Evolutionary conservation across 257 asterid genomes (phyloP), one percentile per base, ranked within the genome.

Genomic region (Plantago elongata): DNA sequence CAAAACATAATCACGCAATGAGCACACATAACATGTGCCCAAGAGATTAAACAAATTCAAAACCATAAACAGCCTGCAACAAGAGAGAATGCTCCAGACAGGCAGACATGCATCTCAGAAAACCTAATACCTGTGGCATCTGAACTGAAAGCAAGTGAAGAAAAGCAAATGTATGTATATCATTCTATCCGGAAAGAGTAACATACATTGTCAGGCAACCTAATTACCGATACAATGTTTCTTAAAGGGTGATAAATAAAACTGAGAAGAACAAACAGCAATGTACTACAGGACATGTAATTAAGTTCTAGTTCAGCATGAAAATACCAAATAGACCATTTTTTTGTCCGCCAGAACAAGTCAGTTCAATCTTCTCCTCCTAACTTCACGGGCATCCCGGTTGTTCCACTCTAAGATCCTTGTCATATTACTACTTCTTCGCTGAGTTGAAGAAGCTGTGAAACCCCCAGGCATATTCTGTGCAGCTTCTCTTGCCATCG

Each of bases 311-410:
- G 45, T 62, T 65, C 67, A 64, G 27, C 60, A 60, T 52, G 61
- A 65, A 18, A 29, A 57, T 45, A 51, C 27, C 30, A 22, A 68
- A 54, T 45, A 47, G 66, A 64, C 68, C 66, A 44, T 17, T 13
- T 51, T 54, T 51, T 43, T 9, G 5, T 27, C n/a, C 27, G 40
- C 40, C 40, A 11, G 29, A 15, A 62, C 54, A 70, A 54, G 64
- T 73, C 70, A 81, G 66, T 76, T 81, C 77, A 81, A 63, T 66
- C 87, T 78, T 66, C 88, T 76, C 69, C 84, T 81, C 46, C 87
- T 78, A 63, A 68, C 44, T 64, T 78, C 82, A 16, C 82, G 82
- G 17, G 77, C 16, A 52, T 75, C 82, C 16, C 64, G 74, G 60
- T 50, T 64, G 56, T 73, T 76, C n/a, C 51, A 47, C 34, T 75